Percentiles rank a stretch among this genome's conserved stretches.
Conservation (phyloP, 768 basidiomycete genomes). For the Amanita fuliginea region DNA sequence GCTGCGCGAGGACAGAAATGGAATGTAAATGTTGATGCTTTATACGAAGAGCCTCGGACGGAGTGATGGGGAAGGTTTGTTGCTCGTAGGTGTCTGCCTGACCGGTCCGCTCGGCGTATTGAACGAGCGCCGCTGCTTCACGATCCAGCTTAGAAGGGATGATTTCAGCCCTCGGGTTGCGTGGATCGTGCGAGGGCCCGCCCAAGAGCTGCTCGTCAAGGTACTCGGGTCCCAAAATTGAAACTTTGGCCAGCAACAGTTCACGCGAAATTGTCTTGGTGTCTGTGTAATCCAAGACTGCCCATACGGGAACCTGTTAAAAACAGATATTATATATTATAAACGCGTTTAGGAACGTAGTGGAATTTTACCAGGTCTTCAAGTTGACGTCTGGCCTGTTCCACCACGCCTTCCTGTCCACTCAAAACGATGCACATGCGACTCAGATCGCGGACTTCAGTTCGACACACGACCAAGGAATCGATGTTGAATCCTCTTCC, state of each 20-base stretch:
- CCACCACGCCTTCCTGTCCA: slow-evolving; percentile 96
- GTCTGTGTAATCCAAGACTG: slow-evolving; percentile 94
- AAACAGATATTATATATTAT: too few relatives aligned
- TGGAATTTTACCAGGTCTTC: slow-evolving; percentile 98
- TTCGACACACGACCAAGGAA: slow-evolving; percentile 95
- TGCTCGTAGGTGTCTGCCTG: slow-evolving; percentile 22
- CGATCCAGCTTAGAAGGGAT: slow-evolving; percentile 48
- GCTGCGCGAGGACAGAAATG: slow-evolving; percentile 71
- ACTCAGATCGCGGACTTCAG: slow-evolving; percentile 93
- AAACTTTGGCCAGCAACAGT: slow-evolving; percentile 90
- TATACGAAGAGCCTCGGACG: slow-evolving; percentile 77
- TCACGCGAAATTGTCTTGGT: slow-evolving; percentile 89
- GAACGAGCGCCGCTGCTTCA: slow-evolving; percentile 54
- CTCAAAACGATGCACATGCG: slow-evolving; percentile 97
- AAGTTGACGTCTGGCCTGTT: slow-evolving; percentile 91
- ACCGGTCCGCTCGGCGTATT: slow-evolving; percentile 62
- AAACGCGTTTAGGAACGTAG: too few relatives aligned
- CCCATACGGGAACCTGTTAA: slow-evolving; percentile 99
- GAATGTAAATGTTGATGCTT: slow-evolving; percentile 87
- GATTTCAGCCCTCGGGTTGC: slow-evolving; percentile 24
- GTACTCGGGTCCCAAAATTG: slow-evolving; percentile 95
- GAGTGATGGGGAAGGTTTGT: slow-evolving; percentile 39
- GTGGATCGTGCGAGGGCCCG: slow-evolving; percentile 75
- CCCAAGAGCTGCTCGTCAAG: slow-evolving; percentile 84
- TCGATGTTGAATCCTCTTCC: slow-evolving; percentile 98